A percentile compares a stretch with the other conserved stretches of the same genome.
Conservation (phyloP, 2,329 filamentous ascomycete genomes). For the Remersonia thermophila region DNA sequence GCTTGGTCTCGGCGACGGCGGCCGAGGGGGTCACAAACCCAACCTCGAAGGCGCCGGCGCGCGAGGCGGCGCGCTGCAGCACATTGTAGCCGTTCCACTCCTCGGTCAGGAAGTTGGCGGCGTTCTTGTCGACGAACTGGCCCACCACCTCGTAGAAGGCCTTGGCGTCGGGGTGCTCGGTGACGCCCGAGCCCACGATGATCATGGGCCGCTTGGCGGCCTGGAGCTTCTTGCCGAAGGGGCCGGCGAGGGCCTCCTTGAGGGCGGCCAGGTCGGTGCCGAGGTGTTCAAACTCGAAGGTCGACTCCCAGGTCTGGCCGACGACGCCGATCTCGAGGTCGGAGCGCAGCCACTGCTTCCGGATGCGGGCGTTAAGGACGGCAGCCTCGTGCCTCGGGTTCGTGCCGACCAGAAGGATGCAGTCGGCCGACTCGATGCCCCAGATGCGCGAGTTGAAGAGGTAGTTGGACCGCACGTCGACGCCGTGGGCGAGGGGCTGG, state of each 20-base stretch:
- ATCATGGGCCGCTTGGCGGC: slow-evolving; percentile 91
- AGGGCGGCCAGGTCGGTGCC: slow-evolving; percentile 67
- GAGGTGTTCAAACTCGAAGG: slow-evolving; percentile 89
- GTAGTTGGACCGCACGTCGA: slow-evolving; percentile 90
- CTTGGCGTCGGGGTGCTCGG: slow-evolving; percentile 83
- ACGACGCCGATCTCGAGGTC: slow-evolving; percentile 87
- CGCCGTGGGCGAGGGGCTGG: slow-evolving; percentile 76
- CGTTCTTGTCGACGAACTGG: slow-evolving; percentile 84
- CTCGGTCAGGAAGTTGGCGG: slow-evolving; percentile 69
- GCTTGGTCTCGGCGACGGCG: slow-evolving; percentile 67
- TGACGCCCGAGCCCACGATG: slow-evolving; percentile 81
- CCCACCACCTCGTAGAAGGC: slow-evolving; percentile 87
- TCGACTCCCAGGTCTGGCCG: slow-evolving; percentile 83
- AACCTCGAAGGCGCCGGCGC: slow-evolving; percentile 87
- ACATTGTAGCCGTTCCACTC: slow-evolving; percentile 99
- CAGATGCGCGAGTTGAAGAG: slow-evolving; percentile 92
- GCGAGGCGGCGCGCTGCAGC: slow-evolving; percentile 83
- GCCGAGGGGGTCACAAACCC: slow-evolving; percentile 82
- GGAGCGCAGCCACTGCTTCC: slow-evolving; percentile 94
- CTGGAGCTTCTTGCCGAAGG: slow-evolving; percentile 86
- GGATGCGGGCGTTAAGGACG: slow-evolving; percentile 87
- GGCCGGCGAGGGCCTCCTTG: slow-evolving; percentile 72
- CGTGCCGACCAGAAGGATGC: slow-evolving; percentile 82
- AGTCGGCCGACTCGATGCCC: slow-evolving; percentile 88
- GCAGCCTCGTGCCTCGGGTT: slow-evolving; percentile 94